Conservation (phyloP, 139 green algal genomes). For the Diplosphaera chodatii region DNA sequence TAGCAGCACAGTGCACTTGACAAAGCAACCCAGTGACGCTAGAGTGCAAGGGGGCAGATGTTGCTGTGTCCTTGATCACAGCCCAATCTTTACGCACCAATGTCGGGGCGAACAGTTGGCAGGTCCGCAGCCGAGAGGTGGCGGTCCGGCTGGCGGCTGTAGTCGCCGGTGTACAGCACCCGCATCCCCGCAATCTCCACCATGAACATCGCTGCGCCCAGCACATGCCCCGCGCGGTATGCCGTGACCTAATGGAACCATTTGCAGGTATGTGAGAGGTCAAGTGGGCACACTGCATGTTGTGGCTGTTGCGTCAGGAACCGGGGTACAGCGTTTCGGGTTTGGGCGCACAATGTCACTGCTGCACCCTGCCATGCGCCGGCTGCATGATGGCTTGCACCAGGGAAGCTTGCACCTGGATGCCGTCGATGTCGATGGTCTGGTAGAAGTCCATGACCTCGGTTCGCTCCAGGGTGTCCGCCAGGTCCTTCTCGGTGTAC, state of each 20-base stretch:
- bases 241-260: slow-evolving; percentile 84
- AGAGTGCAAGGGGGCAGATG: no score
- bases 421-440: slow-evolving; percentile 74
- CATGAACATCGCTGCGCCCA: slow-evolving; percentile 98
- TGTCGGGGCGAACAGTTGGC: slow-evolving; percentile 72
- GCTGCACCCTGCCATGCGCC: not conserved
- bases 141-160: slow-evolving; percentile 75
- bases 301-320: no score
- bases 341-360: no score
- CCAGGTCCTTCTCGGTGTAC: slow-evolving; percentile 80
- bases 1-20: no score
- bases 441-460: slow-evolving; percentile 97
- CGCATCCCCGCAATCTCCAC: slow-evolving; percentile 88
- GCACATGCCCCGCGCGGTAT: slow-evolving; percentile 90
- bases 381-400: no score
- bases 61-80: no score
- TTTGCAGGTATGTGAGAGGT: no score
- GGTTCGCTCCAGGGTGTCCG: slow-evolving; percentile 73
- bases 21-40: no score
- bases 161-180: slow-evolving; percentile 94
- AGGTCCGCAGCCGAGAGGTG: slow-evolving; percentile 88
- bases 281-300: no score
- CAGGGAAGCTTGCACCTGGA: no score
- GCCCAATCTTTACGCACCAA: slow-evolving; percentile 71
- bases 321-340: no score